These are phyloP conservation scores for Scortechinia acanthostroma DNA, from an alignment of 2,329 filamentous ascomycete genomes.

Conservation along the genomic window DNA sequence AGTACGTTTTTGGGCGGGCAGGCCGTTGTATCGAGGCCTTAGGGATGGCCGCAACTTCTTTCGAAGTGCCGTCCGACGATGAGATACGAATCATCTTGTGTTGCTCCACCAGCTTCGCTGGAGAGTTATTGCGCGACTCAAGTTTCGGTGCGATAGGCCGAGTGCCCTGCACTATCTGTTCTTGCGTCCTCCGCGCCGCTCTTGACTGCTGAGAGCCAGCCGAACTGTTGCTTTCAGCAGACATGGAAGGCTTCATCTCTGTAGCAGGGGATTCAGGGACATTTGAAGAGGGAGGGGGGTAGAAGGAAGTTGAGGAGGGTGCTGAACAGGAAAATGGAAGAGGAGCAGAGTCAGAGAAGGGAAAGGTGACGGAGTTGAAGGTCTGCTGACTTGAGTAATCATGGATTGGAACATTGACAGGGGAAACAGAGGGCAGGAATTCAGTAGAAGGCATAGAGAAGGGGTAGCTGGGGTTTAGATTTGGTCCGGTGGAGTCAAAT, in stretches of 20 bases:
- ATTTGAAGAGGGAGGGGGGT: conserved; percentile 20
- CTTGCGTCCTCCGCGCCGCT: conserved; percentile 32
- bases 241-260: conserved; percentile 41
- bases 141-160: conserved; percentile 40
- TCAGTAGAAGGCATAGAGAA: conserved; percentile 3
- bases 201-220: conserved; percentile 31
- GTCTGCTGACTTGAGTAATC: too few species aligned
- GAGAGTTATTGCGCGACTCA: conserved; percentile 15
- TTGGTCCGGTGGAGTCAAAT: conserved; percentile 19
- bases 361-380: too few species aligned
- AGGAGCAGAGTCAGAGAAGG: conserved; percentile 4
- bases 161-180: conserved; percentile 34
- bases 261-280: conserved; percentile 21
- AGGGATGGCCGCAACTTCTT: conserved; percentile 39
- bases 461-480: conserved; percentile 15
- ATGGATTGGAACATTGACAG: too few species aligned
- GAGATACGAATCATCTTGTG: conserved; percentile 40
- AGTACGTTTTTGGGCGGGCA: conserved; percentile 48
- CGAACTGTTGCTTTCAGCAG: conserved; percentile 33
- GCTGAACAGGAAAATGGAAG: conserved; percentile 5
- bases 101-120: conserved; percentile 14
- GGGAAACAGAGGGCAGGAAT: neutral
- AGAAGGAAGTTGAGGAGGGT: conserved; percentile 15
- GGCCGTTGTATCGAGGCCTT: conserved; percentile 25
- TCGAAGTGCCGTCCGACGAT: conserved; percentile 41